Percentiles rank a stretch among this genome's conserved stretches.
These are phyloP conservation scores for Plenodomus biglobosus DNA, from an alignment of 2,329 filamentous ascomycete species.

Conservation along the genomic window DNA sequence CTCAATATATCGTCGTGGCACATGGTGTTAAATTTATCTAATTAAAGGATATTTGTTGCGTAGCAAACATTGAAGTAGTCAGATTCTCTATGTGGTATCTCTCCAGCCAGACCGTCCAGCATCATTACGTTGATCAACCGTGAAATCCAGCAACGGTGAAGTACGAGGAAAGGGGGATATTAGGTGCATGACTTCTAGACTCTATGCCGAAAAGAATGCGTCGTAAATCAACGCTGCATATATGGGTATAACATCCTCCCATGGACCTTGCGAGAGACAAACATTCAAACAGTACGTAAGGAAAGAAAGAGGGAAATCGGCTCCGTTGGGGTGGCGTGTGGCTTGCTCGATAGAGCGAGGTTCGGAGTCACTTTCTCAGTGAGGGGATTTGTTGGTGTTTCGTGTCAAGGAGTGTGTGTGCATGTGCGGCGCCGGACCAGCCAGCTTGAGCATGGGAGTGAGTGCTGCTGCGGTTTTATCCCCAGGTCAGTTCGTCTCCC, in stretches of 20 bases:
- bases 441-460: slow-evolving; percentile 16
- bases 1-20: too few species aligned
- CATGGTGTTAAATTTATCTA: too few species aligned
- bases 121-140: slow-evolving; percentile 1
- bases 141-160: background rate
- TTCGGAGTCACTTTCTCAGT: slow-evolving; percentile 46
- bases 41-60: background rate
- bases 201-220: slow-evolving; percentile 2
- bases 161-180: slow-evolving; percentile 1
- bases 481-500: slow-evolving; percentile 42
- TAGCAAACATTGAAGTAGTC: background rate
- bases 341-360: slow-evolving; percentile 37
- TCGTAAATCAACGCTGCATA: slow-evolving; percentile 11
- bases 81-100: background rate
- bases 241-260: slow-evolving; percentile 13
- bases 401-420: slow-evolving; percentile 25
- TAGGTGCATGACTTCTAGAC: slow-evolving; percentile 1
- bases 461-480: slow-evolving; percentile 16
- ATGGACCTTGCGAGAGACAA: background rate
- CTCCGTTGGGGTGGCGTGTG: slow-evolving; percentile 42
- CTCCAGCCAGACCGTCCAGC: background rate
- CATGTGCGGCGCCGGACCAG: slow-evolving; percentile 30
- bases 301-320: slow-evolving; percentile 19
- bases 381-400: slow-evolving; percentile 28
- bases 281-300: slow-evolving; percentile 15